phyloP scores from a whole-genome alignment of 352 stramenopile species.

The Pythium brachiatum region DNA sequence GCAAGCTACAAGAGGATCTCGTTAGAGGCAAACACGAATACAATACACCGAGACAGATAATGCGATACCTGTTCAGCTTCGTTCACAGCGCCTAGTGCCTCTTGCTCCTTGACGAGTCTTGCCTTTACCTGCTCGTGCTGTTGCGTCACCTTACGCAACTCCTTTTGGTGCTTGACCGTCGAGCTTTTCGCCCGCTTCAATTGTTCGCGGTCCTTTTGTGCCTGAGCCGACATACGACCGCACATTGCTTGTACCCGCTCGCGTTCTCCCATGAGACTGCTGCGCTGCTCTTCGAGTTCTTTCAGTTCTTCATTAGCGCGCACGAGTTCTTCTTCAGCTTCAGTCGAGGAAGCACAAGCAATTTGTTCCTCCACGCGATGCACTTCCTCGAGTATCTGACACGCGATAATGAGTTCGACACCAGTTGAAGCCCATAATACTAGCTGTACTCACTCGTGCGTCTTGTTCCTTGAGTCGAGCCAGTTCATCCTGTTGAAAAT shows the following conservation, averaged over 20 bases:
- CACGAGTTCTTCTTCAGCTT: neutral
- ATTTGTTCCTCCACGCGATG: neutral
- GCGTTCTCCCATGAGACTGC: neutral
- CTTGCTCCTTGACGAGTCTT: constrained; percentile 6
- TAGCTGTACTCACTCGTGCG: neutral
- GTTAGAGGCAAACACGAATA: no score
- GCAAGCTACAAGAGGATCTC: neutral
- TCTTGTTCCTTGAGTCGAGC: constrained; percentile 8
- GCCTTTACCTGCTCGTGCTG: neutral
- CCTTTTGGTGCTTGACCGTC: constrained; percentile 15
- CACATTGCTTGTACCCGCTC: neutral
- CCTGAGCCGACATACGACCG: neutral
- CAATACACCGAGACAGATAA: no score
- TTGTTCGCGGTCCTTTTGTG: neutral
- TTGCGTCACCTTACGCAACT: constrained; percentile 3
- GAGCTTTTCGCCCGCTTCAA: constrained; percentile 7
- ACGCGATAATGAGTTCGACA: neutral
- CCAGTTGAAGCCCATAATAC: neutral
- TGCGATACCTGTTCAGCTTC: constrained; percentile 20
- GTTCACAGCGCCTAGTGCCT: neutral
- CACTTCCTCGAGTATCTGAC: neutral
- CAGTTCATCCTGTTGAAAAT: constrained; percentile 9
- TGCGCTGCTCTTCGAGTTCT: neutral
- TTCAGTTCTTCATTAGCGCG: neutral
- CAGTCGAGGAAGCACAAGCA: neutral